These are phyloP conservation scores for Saccharomycopsis amapae DNA, from an alignment of 805 yeast genomes.

Conservation along the genomic window DNA sequence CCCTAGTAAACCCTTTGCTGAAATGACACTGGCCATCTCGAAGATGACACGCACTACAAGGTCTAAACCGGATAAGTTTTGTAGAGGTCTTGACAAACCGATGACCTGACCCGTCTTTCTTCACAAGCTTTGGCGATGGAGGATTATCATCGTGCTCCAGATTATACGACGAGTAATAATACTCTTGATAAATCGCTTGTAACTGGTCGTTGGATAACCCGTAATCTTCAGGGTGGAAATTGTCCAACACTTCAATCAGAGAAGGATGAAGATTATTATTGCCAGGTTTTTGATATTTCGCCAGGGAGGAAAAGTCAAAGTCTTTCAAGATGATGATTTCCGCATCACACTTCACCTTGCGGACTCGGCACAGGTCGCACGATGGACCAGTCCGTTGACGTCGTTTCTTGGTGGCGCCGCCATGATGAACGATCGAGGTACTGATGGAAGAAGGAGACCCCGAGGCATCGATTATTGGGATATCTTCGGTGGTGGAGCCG, in stretches of 20 bases:
- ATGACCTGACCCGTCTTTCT: not conserved
- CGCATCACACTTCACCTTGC: slow-evolving; percentile 72
- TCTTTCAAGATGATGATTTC: slow-evolving; percentile 29
- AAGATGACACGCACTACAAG: slow-evolving; percentile 49
- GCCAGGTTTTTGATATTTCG: too few species aligned
- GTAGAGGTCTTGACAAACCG: slow-evolving; percentile 26
- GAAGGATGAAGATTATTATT: not conserved
- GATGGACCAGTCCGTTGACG: slow-evolving; percentile 70
- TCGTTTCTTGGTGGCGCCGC: slow-evolving; percentile 19
- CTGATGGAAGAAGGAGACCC: not conserved
- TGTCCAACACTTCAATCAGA: slow-evolving; percentile 3
- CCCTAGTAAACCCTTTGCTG: slow-evolving; percentile 60
- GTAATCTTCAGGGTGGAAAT: slow-evolving; percentile 14
- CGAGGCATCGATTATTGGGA: too few species aligned
- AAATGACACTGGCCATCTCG: slow-evolving; percentile 44
- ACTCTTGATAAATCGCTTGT: slow-evolving; percentile 9
- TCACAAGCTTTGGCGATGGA: not conserved
- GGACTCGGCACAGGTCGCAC: slow-evolving; percentile 61
- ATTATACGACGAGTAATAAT: not conserved
- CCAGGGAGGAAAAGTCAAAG: slow-evolving; percentile 13
- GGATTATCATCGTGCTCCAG: not conserved
- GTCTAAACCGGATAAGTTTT: slow-evolving; percentile 40
- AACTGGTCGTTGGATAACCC: too few species aligned
- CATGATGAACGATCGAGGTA: not conserved
- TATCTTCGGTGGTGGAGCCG: too few species aligned